Percentiles rank a stretch among this genome's conserved stretches.
Conservation (phyloP, 177 flowering plant species). For the Telopea speciosissima region DNA sequence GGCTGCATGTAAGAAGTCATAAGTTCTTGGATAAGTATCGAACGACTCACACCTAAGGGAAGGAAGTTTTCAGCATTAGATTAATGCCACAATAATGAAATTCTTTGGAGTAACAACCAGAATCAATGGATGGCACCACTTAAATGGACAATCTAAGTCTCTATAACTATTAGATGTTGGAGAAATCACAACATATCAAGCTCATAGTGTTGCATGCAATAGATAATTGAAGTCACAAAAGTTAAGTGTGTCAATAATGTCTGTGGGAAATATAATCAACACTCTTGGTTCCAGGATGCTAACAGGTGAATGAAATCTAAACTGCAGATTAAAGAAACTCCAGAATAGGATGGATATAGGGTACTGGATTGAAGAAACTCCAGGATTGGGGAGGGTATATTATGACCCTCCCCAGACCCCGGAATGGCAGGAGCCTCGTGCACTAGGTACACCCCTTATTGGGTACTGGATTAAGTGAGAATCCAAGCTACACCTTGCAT, state of each 20-base stretch:
- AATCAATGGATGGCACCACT: background rate
- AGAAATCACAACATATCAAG: background rate
- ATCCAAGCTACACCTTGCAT: background rate
- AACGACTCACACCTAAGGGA: slow-evolving; percentile 76
- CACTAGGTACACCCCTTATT: no score
- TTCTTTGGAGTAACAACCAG: slow-evolving; percentile 1
- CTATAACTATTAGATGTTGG: background rate
- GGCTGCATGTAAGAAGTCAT: slow-evolving; percentile 62
- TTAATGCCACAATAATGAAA: background rate
- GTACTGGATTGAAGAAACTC: no score
- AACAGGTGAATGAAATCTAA: background rate
- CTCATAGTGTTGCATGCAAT: background rate
- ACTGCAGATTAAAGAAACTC: no score
- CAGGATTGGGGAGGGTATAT: no score
- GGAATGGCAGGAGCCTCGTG: no score
- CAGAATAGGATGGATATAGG: no score
- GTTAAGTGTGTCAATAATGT: background rate
- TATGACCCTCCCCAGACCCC: no score
- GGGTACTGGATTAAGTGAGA: background rate
- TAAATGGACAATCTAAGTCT: background rate
- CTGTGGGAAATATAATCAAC: background rate
- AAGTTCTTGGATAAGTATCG: slow-evolving; percentile 75
- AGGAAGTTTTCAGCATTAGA: slow-evolving; percentile 2
- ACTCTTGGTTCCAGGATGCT: background rate
- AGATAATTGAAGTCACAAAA: background rate